A percentile compares a stretch with the other conserved stretches of the same genome.
Evolutionary conservation across 1,139 yeast genomes (phyloP).

Genomic region (Magnusiomyces ingens): DNA sequence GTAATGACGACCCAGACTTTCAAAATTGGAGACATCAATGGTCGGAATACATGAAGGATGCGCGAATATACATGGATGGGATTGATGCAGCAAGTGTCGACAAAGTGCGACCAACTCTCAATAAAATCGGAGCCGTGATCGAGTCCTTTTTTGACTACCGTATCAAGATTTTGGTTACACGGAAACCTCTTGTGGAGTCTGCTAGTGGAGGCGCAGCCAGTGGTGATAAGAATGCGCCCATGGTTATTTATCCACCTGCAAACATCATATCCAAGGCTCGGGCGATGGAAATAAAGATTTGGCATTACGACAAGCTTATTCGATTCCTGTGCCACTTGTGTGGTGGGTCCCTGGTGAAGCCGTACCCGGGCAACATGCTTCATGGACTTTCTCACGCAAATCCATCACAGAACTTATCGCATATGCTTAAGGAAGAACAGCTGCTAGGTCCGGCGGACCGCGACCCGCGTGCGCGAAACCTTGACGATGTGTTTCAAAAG

Average conservation of each 20-base stretch:
- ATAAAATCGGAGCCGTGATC: conserved; percentile 37
- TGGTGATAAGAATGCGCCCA: neutral
- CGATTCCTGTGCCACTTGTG: conserved; percentile 73
- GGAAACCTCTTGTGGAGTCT: conserved; percentile 35
- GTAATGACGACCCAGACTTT: neutral
- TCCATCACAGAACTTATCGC: conserved; percentile 24
- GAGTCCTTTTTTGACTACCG: conserved; percentile 69
- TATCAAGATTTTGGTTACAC: conserved; percentile 79
- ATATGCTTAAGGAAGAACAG: conserved; percentile 76
- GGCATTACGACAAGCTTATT: conserved; percentile 82
- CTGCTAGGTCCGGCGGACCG: conserved; percentile 82
- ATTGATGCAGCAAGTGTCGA: conserved; percentile 46
- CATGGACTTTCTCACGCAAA: neutral
- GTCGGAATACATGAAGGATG: conserved; percentile 66
- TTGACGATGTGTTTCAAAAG: conserved; percentile 65
- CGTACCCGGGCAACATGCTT: conserved; percentile 8
- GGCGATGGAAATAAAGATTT: conserved; percentile 56
- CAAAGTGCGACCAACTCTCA: conserved; percentile 42
- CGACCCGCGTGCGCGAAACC: conserved; percentile 56
- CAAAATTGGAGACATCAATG: conserved; percentile 69
- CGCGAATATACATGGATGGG: conserved; percentile 74
- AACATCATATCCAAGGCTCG: conserved; percentile 65
- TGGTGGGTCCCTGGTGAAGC: conserved; percentile 27
- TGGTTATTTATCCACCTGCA: conserved; percentile 38
- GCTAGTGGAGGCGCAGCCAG: no score